Conservation (phyloP, 2,329 filamentous ascomycete genomes). For the Elsinoe necatrix region DNA sequence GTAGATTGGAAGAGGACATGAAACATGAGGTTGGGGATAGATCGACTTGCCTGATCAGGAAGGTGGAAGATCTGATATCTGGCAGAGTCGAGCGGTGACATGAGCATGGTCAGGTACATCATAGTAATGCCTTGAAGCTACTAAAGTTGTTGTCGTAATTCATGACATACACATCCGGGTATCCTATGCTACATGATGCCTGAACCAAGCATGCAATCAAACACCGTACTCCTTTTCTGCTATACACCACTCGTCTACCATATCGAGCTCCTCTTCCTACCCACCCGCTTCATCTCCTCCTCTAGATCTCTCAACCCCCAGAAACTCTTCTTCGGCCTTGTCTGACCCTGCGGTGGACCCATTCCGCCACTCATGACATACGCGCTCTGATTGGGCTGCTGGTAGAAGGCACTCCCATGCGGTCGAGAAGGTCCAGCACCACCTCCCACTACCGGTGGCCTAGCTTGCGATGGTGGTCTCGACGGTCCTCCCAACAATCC, state of each 20-base stretch:
- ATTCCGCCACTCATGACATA: slow-evolving; percentile 27
- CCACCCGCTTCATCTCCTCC: slow-evolving; percentile 23
- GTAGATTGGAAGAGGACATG: background rate
- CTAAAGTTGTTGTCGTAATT: background rate
- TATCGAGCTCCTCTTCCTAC: slow-evolving; percentile 21
- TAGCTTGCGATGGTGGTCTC: background rate
- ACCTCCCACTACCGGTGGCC: background rate
- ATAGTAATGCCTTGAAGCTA: too few species aligned
- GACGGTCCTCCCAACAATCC: background rate
- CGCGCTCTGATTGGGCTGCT: slow-evolving; percentile 22
- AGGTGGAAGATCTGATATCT: background rate
- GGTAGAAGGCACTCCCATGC: slow-evolving; percentile 20
- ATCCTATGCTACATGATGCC: background rate
- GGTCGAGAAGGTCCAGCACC: slow-evolving; percentile 16
- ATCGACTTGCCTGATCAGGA: background rate
- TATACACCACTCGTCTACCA: slow-evolving; percentile 13
- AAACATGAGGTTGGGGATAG: slow-evolving; percentile 1
- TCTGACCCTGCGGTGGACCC: background rate
- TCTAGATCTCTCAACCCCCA: slow-evolving; percentile 29
- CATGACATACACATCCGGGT: background rate
- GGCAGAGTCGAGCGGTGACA: too few species aligned
- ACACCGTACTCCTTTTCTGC: background rate
- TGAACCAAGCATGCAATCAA: background rate
- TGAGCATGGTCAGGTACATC: too few species aligned
- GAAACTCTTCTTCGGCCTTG: slow-evolving; percentile 32